Evolutionary conservation across 345 rosid species (phyloP).

Genomic region (Lagerstroemia speciosa): DNA sequence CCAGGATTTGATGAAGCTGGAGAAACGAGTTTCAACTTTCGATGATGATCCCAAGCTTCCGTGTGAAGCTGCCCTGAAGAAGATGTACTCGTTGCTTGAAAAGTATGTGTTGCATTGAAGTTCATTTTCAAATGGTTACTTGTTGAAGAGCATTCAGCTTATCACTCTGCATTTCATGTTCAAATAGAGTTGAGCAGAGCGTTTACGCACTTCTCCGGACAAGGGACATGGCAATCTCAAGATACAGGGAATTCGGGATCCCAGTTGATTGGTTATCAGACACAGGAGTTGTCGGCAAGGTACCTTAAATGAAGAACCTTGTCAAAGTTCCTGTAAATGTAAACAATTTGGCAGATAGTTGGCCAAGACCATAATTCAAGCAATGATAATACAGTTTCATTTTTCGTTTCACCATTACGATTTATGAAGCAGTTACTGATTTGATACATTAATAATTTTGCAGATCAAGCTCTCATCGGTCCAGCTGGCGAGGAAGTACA

Average conservation of each 20-base stretch:
- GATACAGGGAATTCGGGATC: slow-evolving; percentile 80
- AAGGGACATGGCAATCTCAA: slow-evolving; percentile 85
- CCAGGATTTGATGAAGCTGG: slow-evolving; percentile 85
- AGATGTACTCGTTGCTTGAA: slow-evolving; percentile 91
- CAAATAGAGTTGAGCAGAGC: slow-evolving; percentile 75
- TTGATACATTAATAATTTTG: slow-evolving; percentile 2
- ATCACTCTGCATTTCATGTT: not conserved
- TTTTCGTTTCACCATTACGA: not conserved
- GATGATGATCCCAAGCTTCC: slow-evolving; percentile 72
- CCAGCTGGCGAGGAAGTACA: slow-evolving; percentile 86
- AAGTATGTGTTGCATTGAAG: slow-evolving; percentile 40
- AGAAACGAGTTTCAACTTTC: slow-evolving; percentile 71
- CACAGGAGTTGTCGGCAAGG: slow-evolving; percentile 94
- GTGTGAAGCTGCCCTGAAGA: slow-evolving; percentile 83
- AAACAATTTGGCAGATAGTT: not conserved
- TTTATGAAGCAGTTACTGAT: not conserved
- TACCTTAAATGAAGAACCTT: slow-evolving; percentile 14
- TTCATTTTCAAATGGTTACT: not conserved
- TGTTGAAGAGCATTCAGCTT: not conserved
- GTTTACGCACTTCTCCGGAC: slow-evolving; percentile 89
- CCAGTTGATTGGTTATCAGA: slow-evolving; percentile 83
- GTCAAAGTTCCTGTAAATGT: not conserved
- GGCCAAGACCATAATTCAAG: not conserved
- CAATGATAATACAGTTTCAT: not conserved
- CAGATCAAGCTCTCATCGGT: slow-evolving; percentile 97